Evolutionary conservation across 2,329 filamentous ascomycete species (phyloP).

Genomic region (Harringtonia aguacate): DNA sequence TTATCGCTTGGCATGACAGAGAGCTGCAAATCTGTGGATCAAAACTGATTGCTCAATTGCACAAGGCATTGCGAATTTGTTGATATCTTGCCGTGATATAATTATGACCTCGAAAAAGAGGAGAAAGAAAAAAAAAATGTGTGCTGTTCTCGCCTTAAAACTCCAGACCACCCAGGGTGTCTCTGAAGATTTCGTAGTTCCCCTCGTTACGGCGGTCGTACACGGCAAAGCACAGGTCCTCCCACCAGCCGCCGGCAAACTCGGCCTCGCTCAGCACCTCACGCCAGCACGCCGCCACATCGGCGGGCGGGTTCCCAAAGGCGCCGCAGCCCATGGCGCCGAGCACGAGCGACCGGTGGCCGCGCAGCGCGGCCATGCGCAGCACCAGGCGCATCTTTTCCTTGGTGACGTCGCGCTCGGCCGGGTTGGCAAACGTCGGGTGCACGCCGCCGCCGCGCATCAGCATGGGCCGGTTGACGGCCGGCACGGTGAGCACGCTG

Average conservation of each 20-base stretch:
- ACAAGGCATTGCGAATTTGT: too few species aligned
- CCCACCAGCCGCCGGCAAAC: slow-evolving; percentile 54
- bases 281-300: slow-evolving; percentile 51
- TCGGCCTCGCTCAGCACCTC: slow-evolving; percentile 50
- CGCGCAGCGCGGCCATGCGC: slow-evolving; percentile 43
- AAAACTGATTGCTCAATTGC: too few species aligned
- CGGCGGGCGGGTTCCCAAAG: slow-evolving; percentile 49
- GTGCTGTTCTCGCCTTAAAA: slow-evolving; percentile 14
- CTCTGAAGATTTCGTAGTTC: slow-evolving; percentile 39
- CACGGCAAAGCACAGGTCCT: slow-evolving; percentile 54
- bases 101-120: too few species aligned
- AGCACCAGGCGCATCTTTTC: slow-evolving; percentile 52
- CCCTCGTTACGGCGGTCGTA: slow-evolving; percentile 32
- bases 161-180: slow-evolving; percentile 24
- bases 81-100: too few species aligned
- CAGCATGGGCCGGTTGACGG: slow-evolving; percentile 19
- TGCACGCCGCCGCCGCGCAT: too few species aligned
- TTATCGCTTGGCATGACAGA: too few species aligned
- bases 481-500: slow-evolving; percentile 51
- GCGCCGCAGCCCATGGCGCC: slow-evolving; percentile 61
- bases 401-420: slow-evolving; percentile 42
- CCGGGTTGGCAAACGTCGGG: slow-evolving; percentile 23
- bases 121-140: too few species aligned
- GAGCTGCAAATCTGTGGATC: too few species aligned
- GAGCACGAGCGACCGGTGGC: slow-evolving; percentile 50